Conservation (phyloP, 257 asterid species). For the Penstemon newberryi region DNA sequence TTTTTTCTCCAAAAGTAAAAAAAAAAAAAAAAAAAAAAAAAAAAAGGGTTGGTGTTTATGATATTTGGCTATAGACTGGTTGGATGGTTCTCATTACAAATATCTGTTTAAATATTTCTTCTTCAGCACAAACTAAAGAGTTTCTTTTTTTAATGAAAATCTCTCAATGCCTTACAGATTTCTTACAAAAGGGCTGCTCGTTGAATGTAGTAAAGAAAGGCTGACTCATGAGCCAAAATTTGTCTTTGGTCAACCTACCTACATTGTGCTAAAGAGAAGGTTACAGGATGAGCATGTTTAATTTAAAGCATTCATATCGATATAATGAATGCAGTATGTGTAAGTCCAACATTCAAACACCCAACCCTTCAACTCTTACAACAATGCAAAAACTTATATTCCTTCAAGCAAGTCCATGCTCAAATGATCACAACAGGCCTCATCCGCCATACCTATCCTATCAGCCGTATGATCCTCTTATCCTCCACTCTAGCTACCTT, state of each 20-base stretch:
- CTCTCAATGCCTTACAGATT: constrained; percentile 22
- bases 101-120: not conserved
- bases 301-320: constrained; percentile 18
- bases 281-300: constrained; percentile 32
- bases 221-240: constrained; percentile 14
- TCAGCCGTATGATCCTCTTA: constrained; percentile 56
- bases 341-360: constrained; percentile 45
- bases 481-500: constrained; percentile 50
- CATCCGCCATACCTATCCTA: constrained; percentile 64
- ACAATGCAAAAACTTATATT: constrained; percentile 54
- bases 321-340: constrained; percentile 48
- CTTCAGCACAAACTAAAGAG: not conserved
- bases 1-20: too few species aligned
- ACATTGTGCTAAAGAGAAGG: constrained; percentile 7
- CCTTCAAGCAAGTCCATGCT: constrained; percentile 57
- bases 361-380: constrained; percentile 49
- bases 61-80: not conserved
- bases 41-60: not conserved
- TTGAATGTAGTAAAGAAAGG: constrained; percentile 18
- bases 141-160: not conserved
- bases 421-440: constrained; percentile 69
- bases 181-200: constrained; percentile 2
- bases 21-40: too few species aligned
- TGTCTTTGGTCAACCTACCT: constrained; percentile 6
- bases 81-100: not conserved